A percentile compares a stretch with the other conserved stretches of the same genome.
Evolutionary conservation across 2,329 filamentous ascomycete genomes (phyloP).

Genomic region (Zymoseptoria tritici): DNA sequence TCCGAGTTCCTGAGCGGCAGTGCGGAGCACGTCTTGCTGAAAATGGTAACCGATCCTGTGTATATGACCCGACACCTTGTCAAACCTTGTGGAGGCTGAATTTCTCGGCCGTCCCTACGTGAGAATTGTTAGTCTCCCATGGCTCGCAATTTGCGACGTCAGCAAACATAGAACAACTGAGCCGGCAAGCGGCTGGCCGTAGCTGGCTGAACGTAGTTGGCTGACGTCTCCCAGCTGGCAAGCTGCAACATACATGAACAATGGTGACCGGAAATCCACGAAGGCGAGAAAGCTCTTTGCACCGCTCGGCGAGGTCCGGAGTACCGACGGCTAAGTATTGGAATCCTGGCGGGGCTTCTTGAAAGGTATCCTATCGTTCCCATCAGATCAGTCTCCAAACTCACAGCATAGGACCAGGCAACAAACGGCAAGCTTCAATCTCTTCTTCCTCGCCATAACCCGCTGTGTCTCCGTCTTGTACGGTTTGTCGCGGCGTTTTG

Average conservation of each 20-base stretch:
- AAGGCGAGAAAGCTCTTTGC: constrained; percentile 53
- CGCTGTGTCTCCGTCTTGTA: constrained; percentile 54
- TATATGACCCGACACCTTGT: constrained; percentile 50
- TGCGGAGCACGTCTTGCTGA: constrained; percentile 50
- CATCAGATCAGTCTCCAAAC: constrained; percentile 19
- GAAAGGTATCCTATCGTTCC: constrained; percentile 45
- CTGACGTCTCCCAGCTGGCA: background rate
- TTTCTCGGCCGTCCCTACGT: constrained; percentile 18
- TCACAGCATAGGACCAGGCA: constrained; percentile 1
- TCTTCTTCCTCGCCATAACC: constrained; percentile 54
- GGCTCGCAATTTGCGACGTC: background rate
- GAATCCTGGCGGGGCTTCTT: constrained; percentile 50
- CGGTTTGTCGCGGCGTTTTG: constrained; percentile 34
- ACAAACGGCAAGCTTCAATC: constrained; percentile 45
- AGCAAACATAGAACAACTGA: background rate
- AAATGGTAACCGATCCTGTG: constrained; percentile 58
- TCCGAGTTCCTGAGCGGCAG: constrained; percentile 48
- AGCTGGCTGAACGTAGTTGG: background rate
- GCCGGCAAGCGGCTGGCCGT: background rate
- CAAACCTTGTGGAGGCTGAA: constrained; percentile 15
- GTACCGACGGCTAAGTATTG: constrained; percentile 55
- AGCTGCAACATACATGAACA: constrained; percentile 49
- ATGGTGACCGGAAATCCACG: constrained; percentile 48
- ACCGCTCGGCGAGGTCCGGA: constrained; percentile 50
- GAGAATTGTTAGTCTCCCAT: constrained; percentile 5